Conservation (phyloP, 495 filamentous ascomycete genomes). For the Penicillium psychrofluorescens region DNA sequence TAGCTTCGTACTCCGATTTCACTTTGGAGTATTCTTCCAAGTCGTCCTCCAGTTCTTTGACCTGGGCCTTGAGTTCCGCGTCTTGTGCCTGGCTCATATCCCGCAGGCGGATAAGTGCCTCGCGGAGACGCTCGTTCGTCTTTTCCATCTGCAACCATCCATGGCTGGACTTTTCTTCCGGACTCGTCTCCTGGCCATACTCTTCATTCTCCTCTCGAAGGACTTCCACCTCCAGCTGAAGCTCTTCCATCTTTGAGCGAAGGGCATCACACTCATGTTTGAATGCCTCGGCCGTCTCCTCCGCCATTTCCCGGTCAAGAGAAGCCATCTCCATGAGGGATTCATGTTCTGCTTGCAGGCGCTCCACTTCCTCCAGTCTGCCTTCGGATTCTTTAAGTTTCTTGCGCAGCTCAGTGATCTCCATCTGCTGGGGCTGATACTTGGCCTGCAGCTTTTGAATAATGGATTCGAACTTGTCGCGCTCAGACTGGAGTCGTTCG, state of each 20-base stretch:
- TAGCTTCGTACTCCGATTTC: constrained; percentile 62
- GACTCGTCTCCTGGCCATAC: constrained; percentile 72
- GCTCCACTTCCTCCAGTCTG: constrained; percentile 60
- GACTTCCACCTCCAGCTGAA: constrained; percentile 81
- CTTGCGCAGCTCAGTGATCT: constrained; percentile 66
- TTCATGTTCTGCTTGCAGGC: constrained; percentile 74
- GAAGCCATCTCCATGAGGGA: constrained; percentile 78
- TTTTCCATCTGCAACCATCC: constrained; percentile 89
- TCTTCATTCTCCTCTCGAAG: constrained; percentile 82
- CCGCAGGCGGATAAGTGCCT: constrained; percentile 74
- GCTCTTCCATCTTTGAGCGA: constrained; percentile 68
- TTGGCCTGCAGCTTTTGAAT: constrained; percentile 90
- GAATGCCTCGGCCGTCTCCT: constrained; percentile 76
- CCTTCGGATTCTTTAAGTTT: constrained; percentile 69
- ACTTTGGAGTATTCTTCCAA: constrained; percentile 61
- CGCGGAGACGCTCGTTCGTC: constrained; percentile 79
- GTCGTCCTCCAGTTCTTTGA: constrained; percentile 73
- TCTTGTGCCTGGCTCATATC: constrained; percentile 85
- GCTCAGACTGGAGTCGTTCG: constrained; percentile 69
- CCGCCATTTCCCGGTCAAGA: constrained; percentile 92
- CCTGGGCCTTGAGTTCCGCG: constrained; percentile 65
- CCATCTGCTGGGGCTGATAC: constrained; percentile 78
- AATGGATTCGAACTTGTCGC: constrained; percentile 79
- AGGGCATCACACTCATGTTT: constrained; percentile 76
- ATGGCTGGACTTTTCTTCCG: constrained; percentile 77